phyloP scores from a whole-genome alignment of 2,329 filamentous ascomycete genomes.

The Fusarium scirpi region DNA sequence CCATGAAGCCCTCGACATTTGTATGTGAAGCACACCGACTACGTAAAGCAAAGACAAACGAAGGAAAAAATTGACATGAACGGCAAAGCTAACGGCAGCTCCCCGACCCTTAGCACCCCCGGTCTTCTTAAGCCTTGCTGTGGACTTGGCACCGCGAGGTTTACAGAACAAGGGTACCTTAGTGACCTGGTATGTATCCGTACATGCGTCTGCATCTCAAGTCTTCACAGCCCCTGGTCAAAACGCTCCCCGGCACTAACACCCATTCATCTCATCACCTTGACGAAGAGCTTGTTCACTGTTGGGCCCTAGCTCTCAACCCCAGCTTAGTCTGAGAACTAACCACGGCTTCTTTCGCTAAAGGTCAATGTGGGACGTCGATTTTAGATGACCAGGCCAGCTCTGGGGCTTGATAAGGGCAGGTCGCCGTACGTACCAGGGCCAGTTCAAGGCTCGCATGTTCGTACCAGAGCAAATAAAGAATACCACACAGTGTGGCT shows the following conservation, averaged over 20 bases:
- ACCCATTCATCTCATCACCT: slow-evolving; percentile 40
- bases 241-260: slow-evolving; percentile 43
- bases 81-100: slow-evolving; percentile 45
- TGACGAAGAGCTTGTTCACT: slow-evolving; percentile 31
- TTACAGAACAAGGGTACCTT: slow-evolving; percentile 36
- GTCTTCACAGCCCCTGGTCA: slow-evolving; percentile 37
- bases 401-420: slow-evolving; percentile 47
- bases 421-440: slow-evolving; percentile 35
- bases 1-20: background rate
- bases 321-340: slow-evolving; percentile 40
- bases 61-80: slow-evolving; percentile 30
- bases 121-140: slow-evolving; percentile 46
- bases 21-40: slow-evolving; percentile 36
- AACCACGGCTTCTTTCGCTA: slow-evolving; percentile 41
- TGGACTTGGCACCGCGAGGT: slow-evolving; percentile 36
- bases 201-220: slow-evolving; percentile 38
- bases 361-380: slow-evolving; percentile 38
- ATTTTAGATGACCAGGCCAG: slow-evolving; percentile 35
- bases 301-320: slow-evolving; percentile 41
- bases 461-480: slow-evolving; percentile 44
- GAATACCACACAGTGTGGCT: slow-evolving; percentile 46
- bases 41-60: slow-evolving; percentile 7
- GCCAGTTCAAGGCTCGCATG: slow-evolving; percentile 39
- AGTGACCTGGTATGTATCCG: slow-evolving; percentile 36
- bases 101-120: slow-evolving; percentile 43